Evolutionary conservation across 352 stramenopile species (phyloP), one percentile per base, ranked within the genome.

Genomic region (Thalassiosira hispida): DNA sequence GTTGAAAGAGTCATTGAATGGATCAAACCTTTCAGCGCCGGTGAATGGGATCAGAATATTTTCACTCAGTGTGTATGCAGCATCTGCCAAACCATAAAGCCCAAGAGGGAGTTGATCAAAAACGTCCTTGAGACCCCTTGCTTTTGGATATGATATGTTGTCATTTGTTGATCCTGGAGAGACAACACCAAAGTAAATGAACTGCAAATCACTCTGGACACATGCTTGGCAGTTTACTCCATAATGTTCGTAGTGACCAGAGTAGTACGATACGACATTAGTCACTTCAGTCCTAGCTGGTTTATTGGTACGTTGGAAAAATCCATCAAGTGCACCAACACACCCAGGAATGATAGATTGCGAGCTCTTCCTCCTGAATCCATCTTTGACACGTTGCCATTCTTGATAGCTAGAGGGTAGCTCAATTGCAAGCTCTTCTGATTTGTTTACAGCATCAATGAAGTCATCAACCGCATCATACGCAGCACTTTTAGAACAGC

Each of bases 241-340:
- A 68, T 76, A 73, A 0, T 12, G 51, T 38, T 80, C 33, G 49
- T 84, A 84, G 71, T 85, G 77, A n/a, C 77, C 72, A 22, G 77
- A 85, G 31, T 72, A 82, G 27, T 73, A 84, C 22, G 76, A 64
- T 16, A 72, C 1, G 12, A 75, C 44, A 81, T 78, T 81, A 12
- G n/a, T 53, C 12, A 61, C 59, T 33, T 80, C 59, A 33, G 56
- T 65, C 20, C 40, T 47, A 20, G 35, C 40, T 56, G 76, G 76
- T 23, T 14, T 80, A n/a, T 62, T 66, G 52, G 55, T 56, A n/a
- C 42, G 8, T 14, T 77, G 56, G 18, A 81, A 73, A 18, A 68
- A 81, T 55, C 76, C 76, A 46, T 84, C 76, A 7, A 73, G 3
- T 35, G 49, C 62, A 60, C 12, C 23, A 66, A 73, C 69, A 63